These are phyloP conservation scores for Lojkania enalia DNA, from an alignment of 2,329 filamentous ascomycete genomes.

Conservation along the genomic window DNA sequence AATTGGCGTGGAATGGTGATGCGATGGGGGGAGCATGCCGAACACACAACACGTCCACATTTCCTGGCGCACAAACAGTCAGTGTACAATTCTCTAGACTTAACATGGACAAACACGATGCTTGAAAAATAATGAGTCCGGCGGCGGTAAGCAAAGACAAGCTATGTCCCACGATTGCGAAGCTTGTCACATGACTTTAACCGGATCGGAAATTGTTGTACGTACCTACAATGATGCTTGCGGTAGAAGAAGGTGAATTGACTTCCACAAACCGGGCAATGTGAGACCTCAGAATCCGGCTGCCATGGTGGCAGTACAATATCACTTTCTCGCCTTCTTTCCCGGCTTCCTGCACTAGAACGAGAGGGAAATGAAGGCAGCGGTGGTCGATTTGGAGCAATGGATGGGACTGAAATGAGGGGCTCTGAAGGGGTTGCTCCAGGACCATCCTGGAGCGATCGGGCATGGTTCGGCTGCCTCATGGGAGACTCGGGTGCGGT, in stretches of 20 bases:
- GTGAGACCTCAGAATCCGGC: conserved; percentile 77
- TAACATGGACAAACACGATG: too few relatives aligned
- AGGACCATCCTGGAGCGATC: neutral
- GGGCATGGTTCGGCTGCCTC: conserved; percentile 1
- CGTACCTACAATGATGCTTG: conserved; percentile 88
- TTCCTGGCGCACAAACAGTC: conserved; percentile 59
- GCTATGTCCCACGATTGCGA: too few relatives aligned
- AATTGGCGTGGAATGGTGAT: conserved; percentile 94
- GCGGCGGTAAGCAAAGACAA: too few relatives aligned
- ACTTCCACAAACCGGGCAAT: conserved; percentile 81
- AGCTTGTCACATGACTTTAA: neutral
- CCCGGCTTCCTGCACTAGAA: conserved; percentile 4
- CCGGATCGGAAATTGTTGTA: neutral
- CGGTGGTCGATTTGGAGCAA: conserved; percentile 14
- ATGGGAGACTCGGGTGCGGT: conserved; percentile 39
- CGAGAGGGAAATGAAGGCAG: conserved; percentile 10
- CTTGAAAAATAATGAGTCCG: too few relatives aligned
- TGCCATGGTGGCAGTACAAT: conserved; percentile 79
- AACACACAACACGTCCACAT: conserved; percentile 91
- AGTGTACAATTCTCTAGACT: too few relatives aligned
- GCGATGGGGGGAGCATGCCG: conserved; percentile 85
- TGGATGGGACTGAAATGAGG: conserved; percentile 8
- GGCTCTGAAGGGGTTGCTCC: conserved; percentile 6
- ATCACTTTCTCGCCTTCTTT: conserved; percentile 39
- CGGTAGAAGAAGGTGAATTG: conserved; percentile 84